A percentile compares a stretch with the other conserved stretches of the same genome.
These are phyloP conservation scores for Calonectria montana DNA, from an alignment of 2,329 filamentous ascomycete genomes.

Conservation along the genomic window DNA sequence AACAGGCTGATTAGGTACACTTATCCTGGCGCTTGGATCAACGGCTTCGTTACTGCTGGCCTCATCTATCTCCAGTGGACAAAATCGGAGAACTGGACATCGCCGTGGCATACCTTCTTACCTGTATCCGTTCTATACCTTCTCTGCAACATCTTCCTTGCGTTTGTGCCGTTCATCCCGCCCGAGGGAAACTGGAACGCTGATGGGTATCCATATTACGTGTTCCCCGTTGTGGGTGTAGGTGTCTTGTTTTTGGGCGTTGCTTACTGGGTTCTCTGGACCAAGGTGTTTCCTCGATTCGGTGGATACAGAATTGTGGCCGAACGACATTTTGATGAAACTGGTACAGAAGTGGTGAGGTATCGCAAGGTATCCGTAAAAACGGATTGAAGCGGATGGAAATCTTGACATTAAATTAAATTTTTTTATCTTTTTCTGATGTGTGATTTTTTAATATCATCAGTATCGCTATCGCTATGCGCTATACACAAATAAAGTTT, in stretches of 20 bases:
- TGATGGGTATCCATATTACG: conserved; percentile 66
- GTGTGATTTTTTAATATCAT: not conserved
- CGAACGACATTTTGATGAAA: conserved; percentile 54
- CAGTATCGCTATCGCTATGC: not conserved
- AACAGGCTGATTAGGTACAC: conserved; percentile 49
- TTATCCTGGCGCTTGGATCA: conserved; percentile 66
- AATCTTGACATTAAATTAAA: too few relatives aligned
- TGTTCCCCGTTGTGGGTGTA: conserved; percentile 66
- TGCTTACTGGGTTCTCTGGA: conserved; percentile 66
- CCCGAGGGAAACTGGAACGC: conserved; percentile 59
- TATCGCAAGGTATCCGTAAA: conserved; percentile 51
- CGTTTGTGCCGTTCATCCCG: conserved; percentile 66
- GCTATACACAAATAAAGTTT: not conserved
- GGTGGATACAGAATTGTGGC: conserved; percentile 62
- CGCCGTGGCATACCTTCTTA: conserved; percentile 62
- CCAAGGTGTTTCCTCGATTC: conserved; percentile 59
- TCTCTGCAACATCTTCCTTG: conserved; percentile 63
- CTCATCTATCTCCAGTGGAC: conserved; percentile 63
- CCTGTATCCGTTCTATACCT: conserved; percentile 62
- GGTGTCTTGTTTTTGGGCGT: conserved; percentile 62
- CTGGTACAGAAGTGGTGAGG: conserved; percentile 52
- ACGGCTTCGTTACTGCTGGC: conserved; percentile 61
- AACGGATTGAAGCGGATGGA: conserved; percentile 16
- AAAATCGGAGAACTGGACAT: conserved; percentile 64
- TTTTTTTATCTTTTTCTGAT: not conserved